Conservation (phyloP, 179 eudicot species). For the Corrigiola litoralis region DNA sequence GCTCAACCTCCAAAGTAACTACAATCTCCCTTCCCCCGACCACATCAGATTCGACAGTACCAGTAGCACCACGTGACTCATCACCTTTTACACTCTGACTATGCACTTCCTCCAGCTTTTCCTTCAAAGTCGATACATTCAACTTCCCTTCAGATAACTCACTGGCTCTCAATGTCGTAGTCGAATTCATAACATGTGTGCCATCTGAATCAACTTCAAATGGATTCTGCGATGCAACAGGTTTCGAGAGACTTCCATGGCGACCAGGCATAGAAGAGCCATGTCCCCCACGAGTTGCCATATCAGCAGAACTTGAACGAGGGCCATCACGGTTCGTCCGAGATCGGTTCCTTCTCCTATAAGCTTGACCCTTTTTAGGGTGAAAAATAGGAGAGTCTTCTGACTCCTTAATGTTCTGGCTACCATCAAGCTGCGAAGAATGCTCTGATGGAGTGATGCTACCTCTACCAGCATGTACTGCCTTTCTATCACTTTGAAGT, state of each 20-base stretch:
- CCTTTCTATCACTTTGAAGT: constrained; percentile 44
- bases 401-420: constrained; percentile 48
- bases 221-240: constrained; percentile 35
- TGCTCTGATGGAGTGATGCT: constrained; percentile 51
- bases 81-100: constrained; percentile 27
- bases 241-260: constrained; percentile 31
- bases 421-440: constrained; percentile 50
- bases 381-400: constrained; percentile 60
- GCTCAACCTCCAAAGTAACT: constrained; percentile 35
- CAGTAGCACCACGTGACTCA: constrained; percentile 25
- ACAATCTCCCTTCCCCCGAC: constrained; percentile 27
- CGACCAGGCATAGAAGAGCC: constrained; percentile 43
- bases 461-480: constrained; percentile 34
- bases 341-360: constrained; percentile 74
- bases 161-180: constrained; percentile 24
- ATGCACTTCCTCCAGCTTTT: constrained; percentile 29
- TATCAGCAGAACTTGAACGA: constrained; percentile 57
- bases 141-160: constrained; percentile 29
- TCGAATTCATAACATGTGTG: constrained; percentile 30
- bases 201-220: constrained; percentile 46
- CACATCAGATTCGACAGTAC: constrained; percentile 28
- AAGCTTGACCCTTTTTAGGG: constrained; percentile 70
- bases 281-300: constrained; percentile 47
- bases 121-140: constrained; percentile 27
- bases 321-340: constrained; percentile 73